These are phyloP conservation scores for Westerdykella sp. DNA, from an alignment of 2,329 filamentous ascomycete species.

Conservation along the genomic window DNA sequence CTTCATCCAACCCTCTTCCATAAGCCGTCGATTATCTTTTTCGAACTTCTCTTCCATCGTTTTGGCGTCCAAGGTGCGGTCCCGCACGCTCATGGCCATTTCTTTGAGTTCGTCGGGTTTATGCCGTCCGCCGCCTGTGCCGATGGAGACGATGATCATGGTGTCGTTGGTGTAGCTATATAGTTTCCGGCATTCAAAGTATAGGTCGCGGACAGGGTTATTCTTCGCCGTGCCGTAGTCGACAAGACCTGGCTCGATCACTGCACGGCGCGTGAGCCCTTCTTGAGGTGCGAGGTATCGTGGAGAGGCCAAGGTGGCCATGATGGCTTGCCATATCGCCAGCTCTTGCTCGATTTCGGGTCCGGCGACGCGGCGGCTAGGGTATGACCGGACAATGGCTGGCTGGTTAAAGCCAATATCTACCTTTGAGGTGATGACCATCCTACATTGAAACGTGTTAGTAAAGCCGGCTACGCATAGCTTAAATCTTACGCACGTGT, in stretches of 20 bases:
- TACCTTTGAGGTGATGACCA: conserved; percentile 24
- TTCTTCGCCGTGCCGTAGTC: conserved; percentile 29
- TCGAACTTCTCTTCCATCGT: conserved; percentile 20
- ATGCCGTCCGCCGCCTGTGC: conserved; percentile 19
- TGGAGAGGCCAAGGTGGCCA: conserved; percentile 19
- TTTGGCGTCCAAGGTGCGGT: conserved; percentile 15
- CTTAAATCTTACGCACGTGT: conserved; percentile 19
- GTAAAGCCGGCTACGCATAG: background rate
- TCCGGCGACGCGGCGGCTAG: conserved; percentile 24
- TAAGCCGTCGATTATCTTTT: conserved; percentile 17
- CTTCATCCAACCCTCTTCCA: conserved; percentile 26
- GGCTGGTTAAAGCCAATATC: conserved; percentile 25
- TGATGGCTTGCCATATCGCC: conserved; percentile 23
- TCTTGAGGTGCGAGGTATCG: conserved; percentile 15
- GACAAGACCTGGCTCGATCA: conserved; percentile 26
- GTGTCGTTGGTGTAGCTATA: conserved; percentile 27
- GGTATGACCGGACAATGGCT: conserved; percentile 27
- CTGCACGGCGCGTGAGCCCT: conserved; percentile 11
- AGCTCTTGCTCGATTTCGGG: conserved; percentile 23
- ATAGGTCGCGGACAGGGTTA: conserved; percentile 26
- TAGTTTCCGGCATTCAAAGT: conserved; percentile 28
- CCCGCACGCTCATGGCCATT: conserved; percentile 23
- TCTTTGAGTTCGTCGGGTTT: conserved; percentile 14
- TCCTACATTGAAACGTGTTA: conserved; percentile 9
- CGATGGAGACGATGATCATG: conserved; percentile 28